Evolutionary conservation across 805 yeast species (phyloP).

Genomic region (Candida morakotiae): DNA sequence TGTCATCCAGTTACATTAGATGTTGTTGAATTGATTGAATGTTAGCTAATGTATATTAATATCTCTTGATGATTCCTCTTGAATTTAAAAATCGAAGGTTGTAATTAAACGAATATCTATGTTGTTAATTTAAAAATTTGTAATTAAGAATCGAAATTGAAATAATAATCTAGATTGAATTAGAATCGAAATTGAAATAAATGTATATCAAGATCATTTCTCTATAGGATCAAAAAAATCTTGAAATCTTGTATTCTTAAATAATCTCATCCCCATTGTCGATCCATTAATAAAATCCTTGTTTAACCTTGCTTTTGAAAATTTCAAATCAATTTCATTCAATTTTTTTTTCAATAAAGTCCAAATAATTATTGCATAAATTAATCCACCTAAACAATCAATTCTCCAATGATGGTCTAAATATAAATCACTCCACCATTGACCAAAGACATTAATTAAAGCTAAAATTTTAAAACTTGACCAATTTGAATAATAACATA

Average conservation of each 20-base stretch:
- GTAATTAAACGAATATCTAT: too few relatives aligned
- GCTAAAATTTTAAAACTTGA: conserved; percentile 30
- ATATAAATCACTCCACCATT: conserved; percentile 76
- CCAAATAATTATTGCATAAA: conserved; percentile 47
- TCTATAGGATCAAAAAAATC: conserved; percentile 55
- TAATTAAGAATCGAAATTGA: too few relatives aligned
- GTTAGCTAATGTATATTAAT: conserved; percentile 13
- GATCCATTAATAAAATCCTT: conserved; percentile 37
- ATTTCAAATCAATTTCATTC: conserved; percentile 28
- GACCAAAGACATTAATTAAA: conserved; percentile 45
- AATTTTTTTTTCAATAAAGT: conserved; percentile 29
- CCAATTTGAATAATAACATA: conserved; percentile 38
- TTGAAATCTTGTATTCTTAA: conserved; percentile 44
- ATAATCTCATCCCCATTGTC: conserved; percentile 66
- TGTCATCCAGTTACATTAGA: conserved; percentile 35
- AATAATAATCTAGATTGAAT: too few relatives aligned
- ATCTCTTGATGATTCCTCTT: too few relatives aligned
- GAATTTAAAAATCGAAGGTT: background rate
- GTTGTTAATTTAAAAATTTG: too few relatives aligned
- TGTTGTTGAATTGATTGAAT: conserved; percentile 32
- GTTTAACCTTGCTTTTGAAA: conserved; percentile 8
- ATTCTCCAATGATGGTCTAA: conserved; percentile 70
- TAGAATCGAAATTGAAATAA: too few relatives aligned
- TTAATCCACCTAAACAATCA: conserved; percentile 53
- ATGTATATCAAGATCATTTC: too few relatives aligned